Evolutionary conservation across 2,329 filamentous ascomycete genomes (phyloP).

Genomic region (Penicillium sp.): DNA sequence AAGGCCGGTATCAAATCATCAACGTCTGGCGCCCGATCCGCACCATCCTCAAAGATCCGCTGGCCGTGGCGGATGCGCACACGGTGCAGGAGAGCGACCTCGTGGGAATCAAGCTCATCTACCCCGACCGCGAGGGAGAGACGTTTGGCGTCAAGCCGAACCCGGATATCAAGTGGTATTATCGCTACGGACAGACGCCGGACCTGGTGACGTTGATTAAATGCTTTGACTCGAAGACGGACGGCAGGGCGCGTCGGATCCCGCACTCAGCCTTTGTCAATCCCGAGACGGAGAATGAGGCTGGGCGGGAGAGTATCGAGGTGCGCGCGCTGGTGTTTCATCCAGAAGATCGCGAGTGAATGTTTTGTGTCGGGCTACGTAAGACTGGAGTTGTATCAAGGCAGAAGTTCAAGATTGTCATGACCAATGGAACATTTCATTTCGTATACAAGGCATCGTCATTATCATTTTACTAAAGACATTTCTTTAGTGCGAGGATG

Average conservation of each 20-base stretch:
- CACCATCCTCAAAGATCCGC: constrained; percentile 53
- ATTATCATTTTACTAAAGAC: too few species aligned
- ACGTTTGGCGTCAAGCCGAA: constrained; percentile 49
- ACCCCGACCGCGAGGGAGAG: constrained; percentile 52
- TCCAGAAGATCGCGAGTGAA: constrained; percentile 36
- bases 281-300: constrained; percentile 42
- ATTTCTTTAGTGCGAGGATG: too few species aligned
- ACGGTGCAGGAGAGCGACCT: constrained; percentile 53
- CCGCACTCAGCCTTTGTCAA: constrained; percentile 58
- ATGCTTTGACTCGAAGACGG: constrained; percentile 59
- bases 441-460: too few species aligned
- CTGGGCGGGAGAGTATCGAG: constrained; percentile 55
- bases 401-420: constrained; percentile 1
- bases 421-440: too few species aligned
- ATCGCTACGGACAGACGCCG: constrained; percentile 51
- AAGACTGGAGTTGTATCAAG: not conserved
- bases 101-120: constrained; percentile 50
- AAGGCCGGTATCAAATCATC: constrained; percentile 49
- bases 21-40: constrained; percentile 54
- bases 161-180: constrained; percentile 52
- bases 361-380: not conserved
- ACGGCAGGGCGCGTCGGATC: constrained; percentile 53
- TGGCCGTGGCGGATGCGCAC: constrained; percentile 53
- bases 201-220: constrained; percentile 60
- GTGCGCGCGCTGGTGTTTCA: constrained; percentile 55